phyloP scores from a whole-genome alignment of 495 filamentous ascomycete species.

The Bathelium albidoporum region DNA sequence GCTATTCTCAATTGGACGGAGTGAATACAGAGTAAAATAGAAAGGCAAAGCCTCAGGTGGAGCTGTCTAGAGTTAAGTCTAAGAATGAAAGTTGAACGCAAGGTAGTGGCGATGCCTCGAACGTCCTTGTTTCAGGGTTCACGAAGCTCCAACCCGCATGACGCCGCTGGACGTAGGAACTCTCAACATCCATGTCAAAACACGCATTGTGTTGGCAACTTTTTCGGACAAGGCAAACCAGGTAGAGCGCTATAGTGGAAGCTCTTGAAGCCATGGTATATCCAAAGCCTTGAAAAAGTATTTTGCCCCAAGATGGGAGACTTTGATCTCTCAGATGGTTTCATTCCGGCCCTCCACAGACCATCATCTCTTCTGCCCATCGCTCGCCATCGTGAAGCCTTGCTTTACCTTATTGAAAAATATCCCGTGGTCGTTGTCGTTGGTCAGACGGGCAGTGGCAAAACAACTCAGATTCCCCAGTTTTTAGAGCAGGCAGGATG shows the following conservation, averaged over 20 bases:
- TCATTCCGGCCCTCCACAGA: constrained; percentile 26
- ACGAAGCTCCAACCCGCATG: neutral
- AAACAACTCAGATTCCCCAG: constrained; percentile 40
- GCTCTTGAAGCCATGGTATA: neutral
- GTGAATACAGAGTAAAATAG: too few relatives aligned
- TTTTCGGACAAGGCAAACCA: neutral
- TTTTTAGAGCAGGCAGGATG: constrained; percentile 55
- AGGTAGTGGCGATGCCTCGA: neutral
- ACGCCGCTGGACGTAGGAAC: too few relatives aligned
- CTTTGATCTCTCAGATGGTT: constrained; percentile 7
- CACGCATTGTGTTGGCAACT: neutral
- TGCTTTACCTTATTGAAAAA: constrained; percentile 36
- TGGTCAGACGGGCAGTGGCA: constrained; percentile 37
- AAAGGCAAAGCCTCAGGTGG: too few relatives aligned
- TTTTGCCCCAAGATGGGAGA: neutral
- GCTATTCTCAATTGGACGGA: too few relatives aligned
- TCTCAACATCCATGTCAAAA: neutral
- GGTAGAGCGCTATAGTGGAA: neutral
- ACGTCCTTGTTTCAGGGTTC: neutral
- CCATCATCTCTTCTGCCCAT: constrained; percentile 35
- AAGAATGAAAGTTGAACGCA: neutral
- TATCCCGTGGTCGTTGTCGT: constrained; percentile 33
- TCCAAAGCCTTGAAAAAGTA: too few relatives aligned
- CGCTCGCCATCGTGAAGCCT: constrained; percentile 29
- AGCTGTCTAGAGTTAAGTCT: too few relatives aligned